These are phyloP conservation scores for Fusarium marasasianum DNA, from an alignment of 2,329 filamentous ascomycete species.

Conservation along the genomic window DNA sequence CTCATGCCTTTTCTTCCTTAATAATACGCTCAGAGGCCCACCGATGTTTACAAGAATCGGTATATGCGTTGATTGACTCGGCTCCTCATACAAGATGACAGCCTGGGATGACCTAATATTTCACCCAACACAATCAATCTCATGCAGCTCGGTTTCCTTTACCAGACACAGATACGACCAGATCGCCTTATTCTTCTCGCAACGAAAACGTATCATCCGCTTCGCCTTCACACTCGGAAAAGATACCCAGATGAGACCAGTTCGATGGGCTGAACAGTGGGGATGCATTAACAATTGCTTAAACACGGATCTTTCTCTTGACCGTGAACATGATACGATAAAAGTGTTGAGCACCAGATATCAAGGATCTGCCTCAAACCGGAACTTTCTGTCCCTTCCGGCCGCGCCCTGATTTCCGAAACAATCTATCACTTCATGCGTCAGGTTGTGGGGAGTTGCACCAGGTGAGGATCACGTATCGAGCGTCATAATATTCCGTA, in stretches of 20 bases:
- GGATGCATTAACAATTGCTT: slow-evolving; percentile 1
- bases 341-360: background rate
- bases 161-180: background rate
- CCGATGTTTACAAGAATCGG: slow-evolving; percentile 7
- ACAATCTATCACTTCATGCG: background rate
- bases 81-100: background rate
- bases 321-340: slow-evolving; percentile 8
- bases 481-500: background rate
- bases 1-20: background rate
- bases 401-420: slow-evolving; percentile 12
- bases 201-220: background rate
- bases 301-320: slow-evolving; percentile 20
- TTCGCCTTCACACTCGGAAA: slow-evolving; percentile 19
- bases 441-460: background rate
- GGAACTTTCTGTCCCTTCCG: background rate
- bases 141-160: background rate
- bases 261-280: slow-evolving; percentile 4
- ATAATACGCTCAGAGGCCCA: background rate
- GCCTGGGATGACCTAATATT: background rate
- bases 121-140: background rate
- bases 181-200: slow-evolving; percentile 1
- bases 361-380: background rate
- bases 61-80: background rate
- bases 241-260: slow-evolving; percentile 4
- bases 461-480: background rate